phyloP scores from a whole-genome alignment of 257 asterid genomes.

The Galeopsis tetrahit region DNA sequence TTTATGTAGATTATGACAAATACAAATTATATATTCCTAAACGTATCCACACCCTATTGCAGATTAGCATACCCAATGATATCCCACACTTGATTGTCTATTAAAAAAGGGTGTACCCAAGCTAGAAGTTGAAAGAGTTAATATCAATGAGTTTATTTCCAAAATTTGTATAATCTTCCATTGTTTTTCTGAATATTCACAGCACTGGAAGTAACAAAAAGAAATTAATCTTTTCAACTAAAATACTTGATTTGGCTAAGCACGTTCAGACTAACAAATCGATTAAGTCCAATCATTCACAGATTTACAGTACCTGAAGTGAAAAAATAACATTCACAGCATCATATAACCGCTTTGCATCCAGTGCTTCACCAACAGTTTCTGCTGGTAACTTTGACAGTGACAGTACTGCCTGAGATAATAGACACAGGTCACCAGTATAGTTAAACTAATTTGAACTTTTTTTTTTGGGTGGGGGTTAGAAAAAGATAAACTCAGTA shows the following conservation, averaged over 20 bases:
- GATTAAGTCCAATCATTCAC: constrained; percentile 3
- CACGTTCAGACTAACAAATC: constrained; percentile 3
- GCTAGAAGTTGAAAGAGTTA: neutral
- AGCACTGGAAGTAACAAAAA: neutral
- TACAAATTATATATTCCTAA: neutral
- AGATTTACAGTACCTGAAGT: constrained; percentile 69
- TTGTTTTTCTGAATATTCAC: constrained; percentile 2
- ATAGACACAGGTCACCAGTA: constrained; percentile 30
- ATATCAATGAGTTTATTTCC: constrained; percentile 12
- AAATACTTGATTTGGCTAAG: constrained; percentile 9
- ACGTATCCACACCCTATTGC: neutral
- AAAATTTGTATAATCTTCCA: neutral
- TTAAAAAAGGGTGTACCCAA: neutral
- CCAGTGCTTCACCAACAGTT: constrained; percentile 76
- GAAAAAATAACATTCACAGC: constrained; percentile 90
- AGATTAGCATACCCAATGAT: constrained; percentile 16
- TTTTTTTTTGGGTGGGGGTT: neutral
- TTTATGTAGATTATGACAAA: constrained; percentile 6
- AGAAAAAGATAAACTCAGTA: neutral
- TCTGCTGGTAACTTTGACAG: constrained; percentile 77
- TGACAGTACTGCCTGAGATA: constrained; percentile 67
- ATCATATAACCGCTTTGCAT: constrained; percentile 67
- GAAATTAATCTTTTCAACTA: neutral
- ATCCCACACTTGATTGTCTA: constrained; percentile 21
- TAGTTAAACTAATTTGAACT: constrained; percentile 4